phyloP scores from a whole-genome alignment of 805 yeast genomes.

The Wickerhamiella lipophila region DNA sequence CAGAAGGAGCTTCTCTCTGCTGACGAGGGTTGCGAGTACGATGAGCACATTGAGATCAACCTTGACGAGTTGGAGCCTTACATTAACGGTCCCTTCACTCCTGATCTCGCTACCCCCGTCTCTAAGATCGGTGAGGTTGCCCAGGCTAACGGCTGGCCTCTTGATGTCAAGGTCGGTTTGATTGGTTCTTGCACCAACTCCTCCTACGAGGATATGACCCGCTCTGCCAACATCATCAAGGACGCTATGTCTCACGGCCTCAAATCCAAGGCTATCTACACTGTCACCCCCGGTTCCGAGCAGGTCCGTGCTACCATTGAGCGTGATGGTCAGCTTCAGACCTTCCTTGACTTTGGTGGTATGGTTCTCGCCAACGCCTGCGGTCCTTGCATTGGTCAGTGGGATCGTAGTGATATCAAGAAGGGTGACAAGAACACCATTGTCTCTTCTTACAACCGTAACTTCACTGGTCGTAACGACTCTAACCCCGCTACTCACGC shows the following conservation, averaged over 20 bases:
- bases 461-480: slow-evolving; percentile 95
- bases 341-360: slow-evolving; percentile 87
- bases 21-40: slow-evolving; percentile 88
- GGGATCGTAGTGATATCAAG: slow-evolving; percentile 90
- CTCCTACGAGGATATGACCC: slow-evolving; percentile 94
- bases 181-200: slow-evolving; percentile 99
- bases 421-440: slow-evolving; percentile 94
- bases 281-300: slow-evolving; percentile 96
- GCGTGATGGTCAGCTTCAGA: slow-evolving; percentile 83
- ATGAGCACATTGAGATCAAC: slow-evolving; percentile 83
- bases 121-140: slow-evolving; percentile 77
- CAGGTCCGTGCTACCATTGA: slow-evolving; percentile 97
- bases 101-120: slow-evolving; percentile 92
- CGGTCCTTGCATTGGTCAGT: slow-evolving; percentile 99
- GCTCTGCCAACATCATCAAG: slow-evolving; percentile 83
- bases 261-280: slow-evolving; percentile 80
- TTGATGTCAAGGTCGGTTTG: slow-evolving; percentile 82
- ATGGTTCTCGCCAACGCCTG: slow-evolving; percentile 93
- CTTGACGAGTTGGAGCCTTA: slow-evolving; percentile 85
- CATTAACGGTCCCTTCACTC: slow-evolving; percentile 96
- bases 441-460: slow-evolving; percentile 95
- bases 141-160: slow-evolving; percentile 80
- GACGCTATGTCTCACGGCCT: slow-evolving; percentile 88
- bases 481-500: slow-evolving; percentile 97
- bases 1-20: slow-evolving; percentile 49